Evolutionary conservation across 139 green algal genomes (phyloP).

Genomic region (Chlamydomonas sphaeroides): DNA sequence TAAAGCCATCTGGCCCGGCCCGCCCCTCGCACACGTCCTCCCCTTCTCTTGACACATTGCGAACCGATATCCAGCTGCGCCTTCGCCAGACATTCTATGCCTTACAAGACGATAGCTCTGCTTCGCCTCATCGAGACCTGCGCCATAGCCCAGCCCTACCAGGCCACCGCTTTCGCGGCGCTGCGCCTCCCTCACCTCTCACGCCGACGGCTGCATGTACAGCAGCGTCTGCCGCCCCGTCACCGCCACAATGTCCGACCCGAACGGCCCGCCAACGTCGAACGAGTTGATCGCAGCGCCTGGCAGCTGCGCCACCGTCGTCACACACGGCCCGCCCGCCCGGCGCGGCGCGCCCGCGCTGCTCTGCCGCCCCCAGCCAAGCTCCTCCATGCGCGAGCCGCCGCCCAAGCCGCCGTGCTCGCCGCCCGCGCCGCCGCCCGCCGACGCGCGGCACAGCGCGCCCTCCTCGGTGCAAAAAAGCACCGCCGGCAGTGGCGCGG

Average conservation of each 20-base stretch:
- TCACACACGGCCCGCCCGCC: neutral
- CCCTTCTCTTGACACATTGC: no score
- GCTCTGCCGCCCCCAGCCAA: neutral
- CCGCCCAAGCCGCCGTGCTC: neutral
- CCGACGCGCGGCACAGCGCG: constrained; percentile 27
- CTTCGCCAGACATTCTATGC: no score
- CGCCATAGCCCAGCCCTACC: no score
- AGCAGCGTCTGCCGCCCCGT: constrained; percentile 54
- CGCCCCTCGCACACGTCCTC: no score
- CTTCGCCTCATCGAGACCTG: no score
- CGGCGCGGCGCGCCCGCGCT: neutral
- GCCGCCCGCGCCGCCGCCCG: neutral
- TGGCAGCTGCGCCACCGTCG: constrained; percentile 17
- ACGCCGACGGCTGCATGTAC: constrained; percentile 38
- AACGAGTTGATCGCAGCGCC: constrained; percentile 57
- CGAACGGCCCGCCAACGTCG: constrained; percentile 45
- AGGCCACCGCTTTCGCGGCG: no score
- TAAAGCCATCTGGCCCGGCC: no score
- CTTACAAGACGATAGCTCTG: no score
- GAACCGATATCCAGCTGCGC: no score
- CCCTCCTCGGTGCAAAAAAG: constrained; percentile 62
- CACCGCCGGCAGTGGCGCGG: constrained; percentile 37
- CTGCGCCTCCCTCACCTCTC: neutral
- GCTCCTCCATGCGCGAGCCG: neutral
- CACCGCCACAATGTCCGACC: constrained; percentile 52